Evolutionary conservation across 371 early-diverging fungal species (phyloP), one percentile per base, ranked within the genome.

Genomic region (Dichotomocladium elegans): DNA sequence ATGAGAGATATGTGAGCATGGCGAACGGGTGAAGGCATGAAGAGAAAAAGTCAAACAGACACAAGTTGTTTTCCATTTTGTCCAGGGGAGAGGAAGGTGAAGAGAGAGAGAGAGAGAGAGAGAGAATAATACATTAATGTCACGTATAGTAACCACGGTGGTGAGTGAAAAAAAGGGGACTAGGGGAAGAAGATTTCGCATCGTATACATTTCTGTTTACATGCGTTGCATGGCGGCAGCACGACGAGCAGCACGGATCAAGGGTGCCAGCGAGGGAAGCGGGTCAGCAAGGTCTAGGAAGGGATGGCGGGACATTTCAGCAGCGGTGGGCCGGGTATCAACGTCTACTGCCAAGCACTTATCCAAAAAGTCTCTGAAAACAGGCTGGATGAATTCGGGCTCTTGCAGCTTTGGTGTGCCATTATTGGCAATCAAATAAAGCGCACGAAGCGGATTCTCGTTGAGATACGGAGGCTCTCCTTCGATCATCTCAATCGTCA

Each of bases 381-480:
- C 79, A 1, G 82, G 71, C 9, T 89, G 87, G 37, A 96, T 68
- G 27, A 74, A 85, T 45, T 93, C 93, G 0, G 95, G 95, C 54
- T 93, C 85, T 70, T 95, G 90, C 11, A 98, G 70, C 47, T 80
- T 80, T 12, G 96, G 98, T 5, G 96, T 96, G 19, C 98, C 98
- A 54, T 94, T 97, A 33, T 95, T 96, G 7, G 95, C 96, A 75
- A 96, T 96, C 57, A 96, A 67, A 61, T 94, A 95, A 19, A 96
- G 80, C 11, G 97, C 97, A 58, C 91, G 80, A 21, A 94, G 75
- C 25, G 94, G 93, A 58, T 94, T 89, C 61, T 94, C 95, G 55
- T 94, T 89, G 51, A 96, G 72, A 61, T 96, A 99, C 15, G 99
- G 99, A 15, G 96, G 95, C 60, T 94, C 94, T 4, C 93, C 91